Evolutionary conservation across 2,329 filamentous ascomycete genomes (phyloP).

Genomic region (Aspergillus jensenii): DNA sequence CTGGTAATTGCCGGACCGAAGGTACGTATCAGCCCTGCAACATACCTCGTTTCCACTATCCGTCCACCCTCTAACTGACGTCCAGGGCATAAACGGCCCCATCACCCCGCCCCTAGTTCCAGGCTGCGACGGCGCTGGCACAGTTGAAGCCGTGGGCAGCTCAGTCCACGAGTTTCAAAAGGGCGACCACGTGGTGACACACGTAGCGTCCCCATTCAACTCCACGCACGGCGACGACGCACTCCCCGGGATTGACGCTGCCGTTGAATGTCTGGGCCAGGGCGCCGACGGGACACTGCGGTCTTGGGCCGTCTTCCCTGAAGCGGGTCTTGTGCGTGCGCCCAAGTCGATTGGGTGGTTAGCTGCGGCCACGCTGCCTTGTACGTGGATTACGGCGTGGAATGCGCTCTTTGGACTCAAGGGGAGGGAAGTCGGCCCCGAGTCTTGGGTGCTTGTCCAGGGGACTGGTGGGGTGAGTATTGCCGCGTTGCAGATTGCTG

Average conservation of each 20-base stretch:
- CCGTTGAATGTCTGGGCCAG: not conserved
- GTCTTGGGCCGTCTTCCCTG: slow-evolving; percentile 1
- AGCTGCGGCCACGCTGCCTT: slow-evolving; percentile 5
- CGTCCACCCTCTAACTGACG: not conserved
- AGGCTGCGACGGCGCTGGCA: slow-evolving; percentile 9
- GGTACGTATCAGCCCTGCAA: not conserved
- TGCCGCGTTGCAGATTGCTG: slow-evolving; percentile 41
- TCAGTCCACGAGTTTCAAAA: not conserved
- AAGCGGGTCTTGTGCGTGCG: not conserved
- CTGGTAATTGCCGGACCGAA: slow-evolving; percentile 1
- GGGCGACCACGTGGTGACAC: slow-evolving; percentile 8
- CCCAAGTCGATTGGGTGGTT: slow-evolving; percentile 4
- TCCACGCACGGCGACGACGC: not conserved
- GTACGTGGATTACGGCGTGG: slow-evolving; percentile 8
- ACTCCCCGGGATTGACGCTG: not conserved
- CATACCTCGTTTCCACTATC: not conserved
- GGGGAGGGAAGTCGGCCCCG: slow-evolving; percentile 31
- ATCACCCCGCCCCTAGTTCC: slow-evolving; percentile 3
- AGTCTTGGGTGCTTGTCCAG: slow-evolving; percentile 52
- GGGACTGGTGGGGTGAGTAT: slow-evolving; percentile 54
- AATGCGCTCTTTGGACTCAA: slow-evolving; percentile 13
- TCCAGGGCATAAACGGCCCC: slow-evolving; percentile 4
- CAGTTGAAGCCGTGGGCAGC: slow-evolving; percentile 1
- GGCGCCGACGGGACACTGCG: slow-evolving; percentile 3
- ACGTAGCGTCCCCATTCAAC: not conserved